Evolutionary conservation across 805 yeast species (phyloP).

Genomic region (Kuraishia floccosa): DNA sequence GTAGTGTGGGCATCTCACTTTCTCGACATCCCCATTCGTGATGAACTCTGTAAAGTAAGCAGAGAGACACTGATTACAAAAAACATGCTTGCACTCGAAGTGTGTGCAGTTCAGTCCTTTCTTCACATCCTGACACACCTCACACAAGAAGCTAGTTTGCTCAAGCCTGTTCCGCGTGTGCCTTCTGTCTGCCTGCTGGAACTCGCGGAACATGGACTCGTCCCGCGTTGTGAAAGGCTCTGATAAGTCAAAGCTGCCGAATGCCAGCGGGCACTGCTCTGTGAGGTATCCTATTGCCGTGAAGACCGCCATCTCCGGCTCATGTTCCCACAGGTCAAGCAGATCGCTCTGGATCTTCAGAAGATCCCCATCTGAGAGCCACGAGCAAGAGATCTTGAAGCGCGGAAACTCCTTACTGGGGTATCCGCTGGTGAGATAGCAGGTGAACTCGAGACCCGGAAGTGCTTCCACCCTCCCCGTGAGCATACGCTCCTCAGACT

Average conservation of each 20-base stretch:
- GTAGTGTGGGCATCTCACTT: constrained; percentile 48
- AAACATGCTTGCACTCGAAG: constrained; percentile 35
- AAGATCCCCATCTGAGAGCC: constrained; percentile 16
- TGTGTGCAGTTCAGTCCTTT: constrained; percentile 29
- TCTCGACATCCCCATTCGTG: constrained; percentile 33
- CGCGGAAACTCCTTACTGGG: constrained; percentile 20
- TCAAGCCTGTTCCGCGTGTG: constrained; percentile 18
- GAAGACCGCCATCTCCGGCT: constrained; percentile 27
- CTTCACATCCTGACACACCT: constrained; percentile 40
- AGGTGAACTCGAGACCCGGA: constrained; percentile 18
- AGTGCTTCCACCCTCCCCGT: constrained; percentile 11
- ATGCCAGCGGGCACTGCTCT: constrained; percentile 8
- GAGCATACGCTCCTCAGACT: constrained; percentile 1
- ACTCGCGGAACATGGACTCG: constrained; percentile 4
- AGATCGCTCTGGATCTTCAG: constrained; percentile 10
- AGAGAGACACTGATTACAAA: constrained; percentile 33
- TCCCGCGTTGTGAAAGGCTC: constrained; percentile 3
- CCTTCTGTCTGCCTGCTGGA: constrained; percentile 11
- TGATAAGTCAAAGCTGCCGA: constrained; percentile 6
- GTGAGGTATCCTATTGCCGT: constrained; percentile 28
- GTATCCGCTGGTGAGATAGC: constrained; percentile 21
- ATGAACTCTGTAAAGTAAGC: constrained; percentile 31
- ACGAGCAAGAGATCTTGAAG: constrained; percentile 14
- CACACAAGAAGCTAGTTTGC: constrained; percentile 31
- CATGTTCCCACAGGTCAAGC: constrained; percentile 20